phyloP scores from a whole-genome alignment of 495 filamentous ascomycete species.

The Talaromyces proteolyticus region DNA sequence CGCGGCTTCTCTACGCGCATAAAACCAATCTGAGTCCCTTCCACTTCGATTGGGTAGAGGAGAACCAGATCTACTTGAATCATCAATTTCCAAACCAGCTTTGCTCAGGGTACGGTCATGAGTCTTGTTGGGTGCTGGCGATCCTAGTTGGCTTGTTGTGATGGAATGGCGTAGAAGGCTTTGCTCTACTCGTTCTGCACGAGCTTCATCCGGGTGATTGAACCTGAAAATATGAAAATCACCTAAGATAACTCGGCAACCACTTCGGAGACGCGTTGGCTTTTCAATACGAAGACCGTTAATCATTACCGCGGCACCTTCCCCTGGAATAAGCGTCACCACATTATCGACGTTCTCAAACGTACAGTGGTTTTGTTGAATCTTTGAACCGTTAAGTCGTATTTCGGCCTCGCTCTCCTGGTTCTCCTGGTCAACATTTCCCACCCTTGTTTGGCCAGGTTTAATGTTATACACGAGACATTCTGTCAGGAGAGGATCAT shows the following conservation, averaged over 20 bases:
- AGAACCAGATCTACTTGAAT: constrained; percentile 70
- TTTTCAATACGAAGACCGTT: constrained; percentile 85
- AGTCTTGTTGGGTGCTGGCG: constrained; percentile 59
- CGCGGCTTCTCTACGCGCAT: constrained; percentile 88
- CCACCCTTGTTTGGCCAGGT: constrained; percentile 86
- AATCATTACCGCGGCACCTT: constrained; percentile 94
- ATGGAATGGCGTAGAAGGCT: constrained; percentile 86
- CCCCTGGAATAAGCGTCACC: constrained; percentile 82
- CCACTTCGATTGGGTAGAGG: constrained; percentile 62
- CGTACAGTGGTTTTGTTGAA: constrained; percentile 84
- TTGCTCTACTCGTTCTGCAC: constrained; percentile 84
- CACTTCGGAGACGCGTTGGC: constrained; percentile 78
- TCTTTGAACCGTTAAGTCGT: constrained; percentile 87
- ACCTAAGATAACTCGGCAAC: constrained; percentile 90
- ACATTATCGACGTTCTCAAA: constrained; percentile 90
- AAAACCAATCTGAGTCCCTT: constrained; percentile 92
- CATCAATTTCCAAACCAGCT: constrained; percentile 63
- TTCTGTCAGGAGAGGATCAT: constrained; percentile 91
- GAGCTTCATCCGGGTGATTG: constrained; percentile 94
- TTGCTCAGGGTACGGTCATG: constrained; percentile 77
- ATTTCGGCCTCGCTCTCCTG: constrained; percentile 79
- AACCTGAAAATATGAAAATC: constrained; percentile 99
- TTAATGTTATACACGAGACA: constrained; percentile 99
- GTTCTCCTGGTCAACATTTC: constrained; percentile 79
- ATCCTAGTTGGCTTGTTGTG: constrained; percentile 72